Conservation (phyloP, 768 basidiomycete species). For the Royoungia palumana region DNA sequence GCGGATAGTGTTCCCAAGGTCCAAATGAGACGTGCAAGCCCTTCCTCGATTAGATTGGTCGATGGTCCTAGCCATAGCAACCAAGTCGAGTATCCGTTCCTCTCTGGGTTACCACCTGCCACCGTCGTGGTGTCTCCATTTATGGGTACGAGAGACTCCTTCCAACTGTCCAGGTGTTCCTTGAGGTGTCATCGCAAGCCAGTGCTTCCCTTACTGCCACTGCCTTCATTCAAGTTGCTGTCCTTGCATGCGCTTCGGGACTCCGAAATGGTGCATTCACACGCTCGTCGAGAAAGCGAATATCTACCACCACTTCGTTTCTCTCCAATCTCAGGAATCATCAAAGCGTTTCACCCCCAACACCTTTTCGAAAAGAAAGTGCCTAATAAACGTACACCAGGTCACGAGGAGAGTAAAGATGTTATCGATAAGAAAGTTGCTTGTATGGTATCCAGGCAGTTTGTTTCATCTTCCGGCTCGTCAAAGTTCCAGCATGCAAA, state of each 20-base stretch:
- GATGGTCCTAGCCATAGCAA: conserved; percentile 8
- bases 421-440: not conserved
- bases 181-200: conserved; percentile 15
- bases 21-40: conserved; percentile 11
- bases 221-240: conserved; percentile 18
- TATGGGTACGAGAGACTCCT: conserved; percentile 24
- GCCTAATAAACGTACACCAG: not conserved
- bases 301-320: conserved; percentile 20
- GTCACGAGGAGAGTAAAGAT: not conserved
- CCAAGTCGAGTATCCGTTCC: conserved; percentile 22
- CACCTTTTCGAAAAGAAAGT: not conserved
- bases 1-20: not conserved
- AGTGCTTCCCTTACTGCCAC: conserved; percentile 17
- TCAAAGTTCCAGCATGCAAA: not conserved
- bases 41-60: conserved; percentile 27
- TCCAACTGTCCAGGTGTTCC: conserved; percentile 24
- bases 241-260: conserved; percentile 4
- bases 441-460: not conserved
- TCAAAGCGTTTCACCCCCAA: conserved; percentile 3
- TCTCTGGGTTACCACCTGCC: conserved; percentile 22
- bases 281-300: not conserved
- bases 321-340: conserved; percentile 14
- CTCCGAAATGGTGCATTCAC: not conserved
- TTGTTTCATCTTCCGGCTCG: not conserved
- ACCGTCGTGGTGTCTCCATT: conserved; percentile 19